Evolutionary conservation across 2,329 filamentous ascomycete genomes (phyloP), one percentile per base, ranked within the genome.

Genomic region (Cucurbitaria berberidis): DNA sequence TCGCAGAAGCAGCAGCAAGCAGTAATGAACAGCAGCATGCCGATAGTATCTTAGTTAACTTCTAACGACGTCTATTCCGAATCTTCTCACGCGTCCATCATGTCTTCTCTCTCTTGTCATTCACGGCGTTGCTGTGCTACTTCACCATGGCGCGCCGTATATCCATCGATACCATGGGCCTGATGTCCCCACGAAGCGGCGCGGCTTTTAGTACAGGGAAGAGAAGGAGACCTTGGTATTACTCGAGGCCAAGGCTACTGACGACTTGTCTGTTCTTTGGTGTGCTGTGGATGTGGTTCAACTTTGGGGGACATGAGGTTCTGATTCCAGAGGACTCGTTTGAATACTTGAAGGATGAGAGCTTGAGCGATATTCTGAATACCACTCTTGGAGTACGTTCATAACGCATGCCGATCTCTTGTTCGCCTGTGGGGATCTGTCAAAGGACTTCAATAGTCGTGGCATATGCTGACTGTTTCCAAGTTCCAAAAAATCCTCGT

Each of bases 401-500:
- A 26, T 21, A 18, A 5, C 34, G 8, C 29, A 19, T 18, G 2
- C n/a, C 35, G 5, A 27, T 16, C 3, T 13, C 39, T 18, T 8
- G 16, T 3, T 27, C 11, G 9, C 15, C n/a, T n/a, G n/a, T n/a
- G n/a, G n/a, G n/a, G n/a, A n/a, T n/a, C n/a, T n/a, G n/a, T n/a
- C 9, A 38, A 30, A 13, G 11, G 7, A 10, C 29, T 13, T 30
- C 29, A 30, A 30, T 6, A 13, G 29, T 30, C 5, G 29, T 11
- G 9, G 29, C 29, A 2, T 30, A 34, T 26, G 30, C 45, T 49
- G 16, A 55, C 9, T 46, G 15, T 34, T 16, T 42, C 3, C 15
- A 51, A 84, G 82, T 85, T 85, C 58, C 74, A 81, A 39, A 77
- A 81, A 51, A 80, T 85, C 9, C 76, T 84, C 45, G 81, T 82